Evolutionary conservation across 1,284 basidiomycete genomes (phyloP).

Genomic region (Austroboletus rostrupii): DNA sequence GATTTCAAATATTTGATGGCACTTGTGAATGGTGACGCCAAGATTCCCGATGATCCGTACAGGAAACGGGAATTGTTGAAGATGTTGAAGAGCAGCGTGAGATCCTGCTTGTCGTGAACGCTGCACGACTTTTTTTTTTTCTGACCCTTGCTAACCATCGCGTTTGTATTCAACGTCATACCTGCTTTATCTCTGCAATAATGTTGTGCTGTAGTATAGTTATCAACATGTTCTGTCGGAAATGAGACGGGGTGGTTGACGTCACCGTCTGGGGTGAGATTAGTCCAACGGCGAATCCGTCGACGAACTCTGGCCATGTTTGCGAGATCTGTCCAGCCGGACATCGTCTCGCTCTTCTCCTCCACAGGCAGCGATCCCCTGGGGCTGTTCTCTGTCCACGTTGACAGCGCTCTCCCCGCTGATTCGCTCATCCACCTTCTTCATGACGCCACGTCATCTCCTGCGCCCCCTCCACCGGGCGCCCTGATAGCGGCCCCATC

Average conservation of each 20-base stretch:
- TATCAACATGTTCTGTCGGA: background rate
- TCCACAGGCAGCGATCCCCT: constrained; percentile 67
- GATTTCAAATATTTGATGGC: constrained; percentile 79
- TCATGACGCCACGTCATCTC: constrained; percentile 56
- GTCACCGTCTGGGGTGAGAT: constrained; percentile 17
- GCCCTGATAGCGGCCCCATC: constrained; percentile 40
- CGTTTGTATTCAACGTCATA: constrained; percentile 12
- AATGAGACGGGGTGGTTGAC: background rate
- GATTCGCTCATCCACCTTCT: constrained; percentile 69
- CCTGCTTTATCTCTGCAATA: constrained; percentile 5
- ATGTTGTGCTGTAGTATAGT: constrained; percentile 7
- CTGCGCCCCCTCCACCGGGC: constrained; percentile 44
- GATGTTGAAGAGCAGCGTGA: constrained; percentile 44
- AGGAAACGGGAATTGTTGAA: constrained; percentile 50
- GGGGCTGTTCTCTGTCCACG: constrained; percentile 50
- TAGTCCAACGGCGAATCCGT: constrained; percentile 16
- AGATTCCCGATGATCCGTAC: constrained; percentile 50
- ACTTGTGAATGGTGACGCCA: constrained; percentile 48
- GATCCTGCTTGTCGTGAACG: constrained; percentile 20
- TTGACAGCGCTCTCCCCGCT: constrained; percentile 50
- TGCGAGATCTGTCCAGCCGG: constrained; percentile 54
- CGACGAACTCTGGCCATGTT: constrained; percentile 42
- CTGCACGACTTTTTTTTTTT: background rate
- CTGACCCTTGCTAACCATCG: constrained; percentile 2
- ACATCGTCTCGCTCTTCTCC: constrained; percentile 72